Evolutionary conservation across 345 rosid species (phyloP).

Genomic region (Salix brachista): DNA sequence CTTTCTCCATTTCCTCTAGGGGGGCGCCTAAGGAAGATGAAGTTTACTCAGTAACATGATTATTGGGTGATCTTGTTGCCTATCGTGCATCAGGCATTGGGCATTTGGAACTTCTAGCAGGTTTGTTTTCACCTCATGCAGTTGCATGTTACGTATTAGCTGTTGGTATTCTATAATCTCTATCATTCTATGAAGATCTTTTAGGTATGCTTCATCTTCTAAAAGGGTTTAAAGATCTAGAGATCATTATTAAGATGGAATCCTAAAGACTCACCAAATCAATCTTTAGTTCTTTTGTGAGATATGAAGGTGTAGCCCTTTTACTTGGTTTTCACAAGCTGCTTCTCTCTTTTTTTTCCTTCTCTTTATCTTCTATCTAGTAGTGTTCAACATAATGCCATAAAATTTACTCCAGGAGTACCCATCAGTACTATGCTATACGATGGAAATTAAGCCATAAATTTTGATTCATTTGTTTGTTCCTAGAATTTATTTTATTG

Average conservation of each 20-base stretch:
- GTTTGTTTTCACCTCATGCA: conserved; percentile 26
- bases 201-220: background rate
- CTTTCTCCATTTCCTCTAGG: conserved; percentile 34
- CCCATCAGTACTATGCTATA: background rate
- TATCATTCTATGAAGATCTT: background rate
- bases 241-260: background rate
- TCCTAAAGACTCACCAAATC: background rate
- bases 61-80: conserved; percentile 86
- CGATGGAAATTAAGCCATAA: background rate
- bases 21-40: conserved; percentile 74
- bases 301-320: background rate
- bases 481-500: background rate
- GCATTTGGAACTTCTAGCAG: conserved; percentile 85
- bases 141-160: background rate
- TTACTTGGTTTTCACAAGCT: background rate
- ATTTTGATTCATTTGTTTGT: background rate
- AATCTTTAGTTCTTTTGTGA: background rate
- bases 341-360: background rate
- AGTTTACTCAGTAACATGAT: conserved; percentile 72
- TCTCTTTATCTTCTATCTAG: background rate
- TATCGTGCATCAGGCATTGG: conserved; percentile 94
- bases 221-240: background rate
- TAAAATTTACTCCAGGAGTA: background rate
- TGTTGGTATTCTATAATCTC: background rate
- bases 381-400: background rate